These are phyloP conservation scores for Pseudogymnoascus sp. DNA, from an alignment of 2,329 filamentous ascomycete genomes.

Conservation along the genomic window DNA sequence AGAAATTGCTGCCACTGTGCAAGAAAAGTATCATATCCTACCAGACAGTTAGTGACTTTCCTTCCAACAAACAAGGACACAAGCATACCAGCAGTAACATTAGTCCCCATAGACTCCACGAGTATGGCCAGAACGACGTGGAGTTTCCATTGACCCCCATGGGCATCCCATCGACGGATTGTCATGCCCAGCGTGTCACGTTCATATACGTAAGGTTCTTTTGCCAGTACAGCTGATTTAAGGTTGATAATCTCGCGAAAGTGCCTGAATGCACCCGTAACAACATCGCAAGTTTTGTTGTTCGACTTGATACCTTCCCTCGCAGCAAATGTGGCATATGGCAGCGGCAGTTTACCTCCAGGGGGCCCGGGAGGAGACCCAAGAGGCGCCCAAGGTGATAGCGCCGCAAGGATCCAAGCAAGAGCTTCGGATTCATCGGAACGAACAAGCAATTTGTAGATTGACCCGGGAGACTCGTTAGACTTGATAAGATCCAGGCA, in stretches of 20 bases:
- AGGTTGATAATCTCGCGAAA: constrained; percentile 52
- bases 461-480: constrained; percentile 38
- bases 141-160: constrained; percentile 56
- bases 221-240: constrained; percentile 46
- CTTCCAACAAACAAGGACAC: not conserved
- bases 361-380: constrained; percentile 31
- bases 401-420: constrained; percentile 67
- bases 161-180: constrained; percentile 61
- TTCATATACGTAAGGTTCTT: constrained; percentile 38
- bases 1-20: constrained; percentile 47
- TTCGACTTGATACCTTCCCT: constrained; percentile 72
- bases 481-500: constrained; percentile 46
- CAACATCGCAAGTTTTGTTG: constrained; percentile 64
- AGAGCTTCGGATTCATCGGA: constrained; percentile 59
- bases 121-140: constrained; percentile 63
- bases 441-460: constrained; percentile 48
- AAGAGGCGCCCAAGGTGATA: constrained; percentile 60
- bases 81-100: constrained; percentile 33
- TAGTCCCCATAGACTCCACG: constrained; percentile 47
- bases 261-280: constrained; percentile 57
- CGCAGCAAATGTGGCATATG: constrained; percentile 55
- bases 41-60: constrained; percentile 9
- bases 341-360: constrained; percentile 43
- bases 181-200: constrained; percentile 65
- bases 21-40: constrained; percentile 33